Percentiles rank a stretch among this genome's conserved stretches.
phyloP scores from a whole-genome alignment of 257 asterid genomes.

The Agastache rugosa region DNA sequence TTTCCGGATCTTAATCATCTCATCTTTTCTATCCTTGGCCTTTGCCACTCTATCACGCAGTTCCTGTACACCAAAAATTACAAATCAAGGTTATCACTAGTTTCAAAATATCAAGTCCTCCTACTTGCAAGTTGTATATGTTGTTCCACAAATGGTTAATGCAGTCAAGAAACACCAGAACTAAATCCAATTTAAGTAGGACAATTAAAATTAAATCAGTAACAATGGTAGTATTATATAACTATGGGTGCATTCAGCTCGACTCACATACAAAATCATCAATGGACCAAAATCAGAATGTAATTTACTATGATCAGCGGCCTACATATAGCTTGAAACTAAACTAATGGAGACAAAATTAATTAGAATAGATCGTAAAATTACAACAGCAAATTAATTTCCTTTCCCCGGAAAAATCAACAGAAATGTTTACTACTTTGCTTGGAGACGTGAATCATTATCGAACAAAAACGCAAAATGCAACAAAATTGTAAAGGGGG shows the following conservation, averaged over 20 bases:
- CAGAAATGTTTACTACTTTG: not conserved
- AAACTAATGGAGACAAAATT: not conserved
- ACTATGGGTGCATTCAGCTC: not conserved
- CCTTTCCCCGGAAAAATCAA: not conserved
- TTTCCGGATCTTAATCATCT: conserved; percentile 66
- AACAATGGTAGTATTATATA: not conserved
- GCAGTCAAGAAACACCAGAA: not conserved
- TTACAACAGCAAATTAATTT: not conserved
- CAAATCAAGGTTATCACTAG: not conserved
- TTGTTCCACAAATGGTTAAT: not conserved
- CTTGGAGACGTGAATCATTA: not conserved
- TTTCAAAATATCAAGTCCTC: not conserved
- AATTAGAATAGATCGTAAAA: not conserved
- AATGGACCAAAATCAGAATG: not conserved
- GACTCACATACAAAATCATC: not conserved
- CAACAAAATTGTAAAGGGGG: not conserved
- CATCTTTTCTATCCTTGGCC: conserved; percentile 63
- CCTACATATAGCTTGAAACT: not conserved
- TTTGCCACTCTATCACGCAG: conserved; percentile 77
- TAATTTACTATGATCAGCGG: conserved; percentile 8
- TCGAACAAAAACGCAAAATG: not conserved
- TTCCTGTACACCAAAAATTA: conserved; percentile 53
- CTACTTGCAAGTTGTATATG: not conserved
- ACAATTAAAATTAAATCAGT: not conserved
- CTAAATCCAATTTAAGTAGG: not conserved